A percentile compares a stretch with the other conserved stretches of the same genome.
Evolutionary conservation across 177 flowering plant genomes (phyloP).

Genomic region (Tripterygium wilfordii): DNA sequence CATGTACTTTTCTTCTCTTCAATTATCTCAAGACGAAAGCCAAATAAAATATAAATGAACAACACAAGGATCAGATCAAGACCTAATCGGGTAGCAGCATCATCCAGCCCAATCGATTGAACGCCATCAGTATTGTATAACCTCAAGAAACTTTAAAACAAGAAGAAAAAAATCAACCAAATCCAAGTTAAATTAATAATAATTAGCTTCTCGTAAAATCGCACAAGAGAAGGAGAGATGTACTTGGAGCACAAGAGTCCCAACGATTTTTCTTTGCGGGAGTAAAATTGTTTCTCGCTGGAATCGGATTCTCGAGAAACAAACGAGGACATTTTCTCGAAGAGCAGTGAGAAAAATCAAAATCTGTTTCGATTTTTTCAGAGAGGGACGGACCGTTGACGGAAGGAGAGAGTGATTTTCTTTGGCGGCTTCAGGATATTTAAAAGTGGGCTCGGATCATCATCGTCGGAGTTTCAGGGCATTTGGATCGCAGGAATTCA

Average conservation of each 20-base stretch:
- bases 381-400: background rate
- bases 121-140: slow-evolving; percentile 59
- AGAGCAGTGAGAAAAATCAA: background rate
- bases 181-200: background rate
- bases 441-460: background rate
- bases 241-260: slow-evolving; percentile 30
- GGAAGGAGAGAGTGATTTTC: slow-evolving; percentile 1
- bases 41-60: background rate
- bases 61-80: too few relatives aligned
- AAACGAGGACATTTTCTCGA: slow-evolving; percentile 12
- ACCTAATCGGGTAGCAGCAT: slow-evolving; percentile 54
- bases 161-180: background rate
- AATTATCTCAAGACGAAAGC: background rate
- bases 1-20: background rate
- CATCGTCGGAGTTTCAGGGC: too few relatives aligned
- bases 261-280: slow-evolving; percentile 30
- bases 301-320: slow-evolving; percentile 17
- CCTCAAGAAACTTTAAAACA: slow-evolving; percentile 66
- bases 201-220: background rate
- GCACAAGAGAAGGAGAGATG: background rate
- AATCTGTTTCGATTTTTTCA: background rate
- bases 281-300: slow-evolving; percentile 12
- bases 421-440: background rate
- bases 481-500: slow-evolving; percentile 15
- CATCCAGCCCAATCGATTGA: slow-evolving; percentile 59